Conservation (phyloP, 169 alveolate species). For the Plasmodium reichenowi region DNA sequence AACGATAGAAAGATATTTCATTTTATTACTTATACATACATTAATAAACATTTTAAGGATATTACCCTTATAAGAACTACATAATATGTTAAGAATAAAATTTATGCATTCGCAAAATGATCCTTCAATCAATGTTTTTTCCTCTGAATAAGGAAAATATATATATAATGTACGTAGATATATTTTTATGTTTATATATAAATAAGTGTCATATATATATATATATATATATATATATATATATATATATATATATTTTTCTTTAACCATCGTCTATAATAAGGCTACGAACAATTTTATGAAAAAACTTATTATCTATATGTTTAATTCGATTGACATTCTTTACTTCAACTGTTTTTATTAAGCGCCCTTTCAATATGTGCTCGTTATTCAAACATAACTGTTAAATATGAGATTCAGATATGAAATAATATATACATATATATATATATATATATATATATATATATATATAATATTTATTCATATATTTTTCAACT, state of each 20-base stretch:
- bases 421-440: not conserved
- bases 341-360: conserved; percentile 6
- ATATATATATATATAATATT: not conserved
- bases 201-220: not conserved
- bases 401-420: conserved; percentile 9
- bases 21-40: conserved; percentile 1
- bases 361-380: conserved; percentile 10
- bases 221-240: not conserved
- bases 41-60: not conserved
- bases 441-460: not conserved
- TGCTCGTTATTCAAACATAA: conserved; percentile 42
- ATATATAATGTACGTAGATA: not conserved
- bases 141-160: conserved; percentile 14
- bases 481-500: not conserved
- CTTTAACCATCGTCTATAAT: conserved; percentile 20
- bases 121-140: conserved; percentile 6
- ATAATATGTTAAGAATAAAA: conserved; percentile 20
- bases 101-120: conserved; percentile 33
- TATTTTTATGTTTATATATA: not conserved
- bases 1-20: not conserved
- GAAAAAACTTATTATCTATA: conserved; percentile 22
- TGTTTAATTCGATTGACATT: not conserved
- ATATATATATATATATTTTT: too few relatives aligned
- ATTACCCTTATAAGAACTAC: conserved; percentile 24
- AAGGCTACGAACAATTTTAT: conserved; percentile 23